These are phyloP conservation scores for Lepidopterella palustris DNA, from an alignment of 495 filamentous ascomycete species.

Conservation along the genomic window DNA sequence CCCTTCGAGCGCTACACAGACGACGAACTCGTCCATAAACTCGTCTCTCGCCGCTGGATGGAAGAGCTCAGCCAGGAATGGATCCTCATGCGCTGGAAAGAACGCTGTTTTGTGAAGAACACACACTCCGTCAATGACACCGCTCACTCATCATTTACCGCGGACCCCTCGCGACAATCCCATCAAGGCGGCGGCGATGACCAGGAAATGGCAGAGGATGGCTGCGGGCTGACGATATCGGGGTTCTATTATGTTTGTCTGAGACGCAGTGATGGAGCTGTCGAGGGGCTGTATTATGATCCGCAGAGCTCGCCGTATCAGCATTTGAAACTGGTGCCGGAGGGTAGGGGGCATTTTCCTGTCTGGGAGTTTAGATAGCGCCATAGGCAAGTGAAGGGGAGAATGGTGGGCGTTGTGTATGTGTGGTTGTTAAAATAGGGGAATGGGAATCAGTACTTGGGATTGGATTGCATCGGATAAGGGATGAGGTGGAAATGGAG, in stretches of 20 bases:
- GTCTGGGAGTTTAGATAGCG: conserved; percentile 29
- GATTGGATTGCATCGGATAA: too few species aligned
- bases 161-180: not conserved
- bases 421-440: too few species aligned
- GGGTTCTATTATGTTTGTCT: conserved; percentile 73
- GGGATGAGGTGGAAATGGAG: too few species aligned
- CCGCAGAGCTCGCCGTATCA: conserved; percentile 66
- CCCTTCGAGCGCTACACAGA: conserved; percentile 57
- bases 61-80: conserved; percentile 51
- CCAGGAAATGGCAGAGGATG: conserved; percentile 13
- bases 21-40: conserved; percentile 51
- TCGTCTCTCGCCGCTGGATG: conserved; percentile 54
- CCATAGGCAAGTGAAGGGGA: not conserved
- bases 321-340: conserved; percentile 53
- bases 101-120: conserved; percentile 62
- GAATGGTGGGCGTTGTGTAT: not conserved
- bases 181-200: not conserved
- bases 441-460: not conserved
- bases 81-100: conserved; percentile 77
- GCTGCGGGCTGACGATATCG: conserved; percentile 59
- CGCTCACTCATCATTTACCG: not conserved
- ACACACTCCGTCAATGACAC: conserved; percentile 2
- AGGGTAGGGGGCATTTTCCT: conserved; percentile 22
- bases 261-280: conserved; percentile 51
- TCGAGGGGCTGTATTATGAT: conserved; percentile 70